phyloP scores from a whole-genome alignment of 2,329 filamentous ascomycete species.

The Phaeosphaeriaceae sp. region DNA sequence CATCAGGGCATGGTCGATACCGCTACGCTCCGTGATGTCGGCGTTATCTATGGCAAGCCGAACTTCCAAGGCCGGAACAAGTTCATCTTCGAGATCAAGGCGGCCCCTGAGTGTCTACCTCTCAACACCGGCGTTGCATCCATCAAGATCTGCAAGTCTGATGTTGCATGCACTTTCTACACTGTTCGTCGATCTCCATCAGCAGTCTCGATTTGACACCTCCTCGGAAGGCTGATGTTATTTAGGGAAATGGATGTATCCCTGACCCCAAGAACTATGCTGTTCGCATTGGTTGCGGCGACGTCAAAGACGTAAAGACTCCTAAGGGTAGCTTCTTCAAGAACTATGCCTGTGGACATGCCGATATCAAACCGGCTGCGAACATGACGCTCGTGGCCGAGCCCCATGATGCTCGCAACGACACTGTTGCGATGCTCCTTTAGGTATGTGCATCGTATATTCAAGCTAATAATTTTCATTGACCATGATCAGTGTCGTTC shows the following conservation, averaged over 20 bases:
- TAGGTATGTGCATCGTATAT: not conserved
- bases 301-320: not conserved
- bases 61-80: constrained; percentile 15
- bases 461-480: not conserved
- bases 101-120: constrained; percentile 12
- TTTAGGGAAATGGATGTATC: not conserved
- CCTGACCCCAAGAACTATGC: not conserved
- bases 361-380: not conserved
- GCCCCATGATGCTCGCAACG: not conserved
- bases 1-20: constrained; percentile 30
- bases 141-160: constrained; percentile 17
- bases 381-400: not conserved
- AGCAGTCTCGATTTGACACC: not conserved
- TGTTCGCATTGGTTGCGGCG: constrained; percentile 2
- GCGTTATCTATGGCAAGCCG: constrained; percentile 16
- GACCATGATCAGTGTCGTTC: not conserved
- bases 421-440: not conserved
- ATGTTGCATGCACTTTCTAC: constrained; percentile 15
- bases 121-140: constrained; percentile 12
- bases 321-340: constrained; percentile 2
- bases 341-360: constrained; percentile 1
- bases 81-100: constrained; percentile 19
- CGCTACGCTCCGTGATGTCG: constrained; percentile 21
- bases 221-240: not conserved
- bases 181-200: constrained; percentile 1